Conservation (phyloP, 2,329 filamentous ascomycete species). For the Immersiporthe knoxdaviesiana region DNA sequence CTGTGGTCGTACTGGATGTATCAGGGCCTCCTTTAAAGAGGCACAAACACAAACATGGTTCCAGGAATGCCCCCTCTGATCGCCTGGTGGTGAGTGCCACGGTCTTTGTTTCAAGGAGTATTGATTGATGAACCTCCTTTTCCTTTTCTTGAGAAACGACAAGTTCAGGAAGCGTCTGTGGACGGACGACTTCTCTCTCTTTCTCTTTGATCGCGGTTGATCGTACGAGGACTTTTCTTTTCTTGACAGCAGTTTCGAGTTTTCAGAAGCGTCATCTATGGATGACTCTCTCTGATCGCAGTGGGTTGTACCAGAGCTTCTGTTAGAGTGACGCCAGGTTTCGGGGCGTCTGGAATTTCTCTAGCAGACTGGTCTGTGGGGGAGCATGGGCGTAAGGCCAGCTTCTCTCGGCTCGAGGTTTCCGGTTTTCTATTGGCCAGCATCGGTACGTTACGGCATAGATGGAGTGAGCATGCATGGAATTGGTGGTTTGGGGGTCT, state of each 20-base stretch:
- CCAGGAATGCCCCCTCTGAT: too few species aligned
- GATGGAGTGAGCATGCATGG: not conserved
- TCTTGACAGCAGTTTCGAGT: not conserved
- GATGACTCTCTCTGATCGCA: constrained; percentile 48
- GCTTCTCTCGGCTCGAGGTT: not conserved
- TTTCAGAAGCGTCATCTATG: too few species aligned
- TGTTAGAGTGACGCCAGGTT: constrained; percentile 21
- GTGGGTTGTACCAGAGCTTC: constrained; percentile 42
- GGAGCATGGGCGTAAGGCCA: not conserved
- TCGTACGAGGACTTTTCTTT: not conserved
- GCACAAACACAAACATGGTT: too few species aligned
- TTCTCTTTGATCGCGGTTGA: not conserved
- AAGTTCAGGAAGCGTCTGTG: too few species aligned
- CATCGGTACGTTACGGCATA: not conserved
- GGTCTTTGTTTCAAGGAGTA: too few species aligned
- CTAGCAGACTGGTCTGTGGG: not conserved
- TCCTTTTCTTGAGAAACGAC: too few species aligned
- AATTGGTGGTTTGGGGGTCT: not conserved
- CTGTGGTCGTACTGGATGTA: constrained; percentile 51
- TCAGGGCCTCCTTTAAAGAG: constrained; percentile 29
- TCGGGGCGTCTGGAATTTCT: not conserved
- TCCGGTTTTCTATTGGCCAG: not conserved
- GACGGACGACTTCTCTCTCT: too few species aligned
- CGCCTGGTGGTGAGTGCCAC: too few species aligned
- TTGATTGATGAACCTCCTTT: too few species aligned